These are phyloP conservation scores for Colletotrichum filicis DNA, from an alignment of 2,329 filamentous ascomycete species.

Conservation along the genomic window DNA sequence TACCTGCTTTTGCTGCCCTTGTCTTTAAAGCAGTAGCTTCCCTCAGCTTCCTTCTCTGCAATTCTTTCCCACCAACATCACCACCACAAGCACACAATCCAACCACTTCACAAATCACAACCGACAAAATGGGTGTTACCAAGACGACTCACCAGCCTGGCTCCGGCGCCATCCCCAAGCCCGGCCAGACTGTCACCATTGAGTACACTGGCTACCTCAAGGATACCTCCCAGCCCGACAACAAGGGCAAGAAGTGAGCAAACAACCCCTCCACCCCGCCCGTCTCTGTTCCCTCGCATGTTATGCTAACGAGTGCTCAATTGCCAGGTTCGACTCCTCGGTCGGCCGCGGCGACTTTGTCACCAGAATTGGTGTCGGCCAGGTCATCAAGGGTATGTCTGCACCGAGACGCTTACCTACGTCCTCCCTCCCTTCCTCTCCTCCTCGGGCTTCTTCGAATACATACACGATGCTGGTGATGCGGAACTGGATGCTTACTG, in stretches of 20 bases:
- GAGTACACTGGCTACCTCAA: slow-evolving; percentile 92
- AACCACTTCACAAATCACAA: neutral
- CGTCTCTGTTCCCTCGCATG: slow-evolving; percentile 15
- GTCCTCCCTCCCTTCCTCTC: neutral
- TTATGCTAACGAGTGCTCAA: slow-evolving; percentile 35
- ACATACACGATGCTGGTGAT: neutral
- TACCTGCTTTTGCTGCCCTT: neutral
- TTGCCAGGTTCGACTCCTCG: slow-evolving; percentile 86
- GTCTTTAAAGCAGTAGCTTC: slow-evolving; percentile 14
- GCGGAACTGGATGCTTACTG: slow-evolving; percentile 5
- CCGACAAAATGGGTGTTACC: slow-evolving; percentile 74
- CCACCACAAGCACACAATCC: neutral
- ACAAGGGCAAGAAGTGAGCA: slow-evolving; percentile 76
- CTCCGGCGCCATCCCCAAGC: slow-evolving; percentile 67
- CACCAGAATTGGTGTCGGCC: slow-evolving; percentile 81
- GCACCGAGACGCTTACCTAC: neutral
- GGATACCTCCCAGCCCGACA: slow-evolving; percentile 68
- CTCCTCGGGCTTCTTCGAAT: neutral
- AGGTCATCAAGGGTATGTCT: slow-evolving; percentile 83
- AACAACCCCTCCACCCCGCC: neutral
- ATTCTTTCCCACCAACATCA: slow-evolving; percentile 3
- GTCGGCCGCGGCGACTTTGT: slow-evolving; percentile 80
- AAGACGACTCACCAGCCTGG: slow-evolving; percentile 75
- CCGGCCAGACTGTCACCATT: slow-evolving; percentile 82
- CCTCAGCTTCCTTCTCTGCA: neutral